Evolutionary conservation across 148 eudicot genomes (phyloP).

Genomic region (Persicaria maculosa): DNA sequence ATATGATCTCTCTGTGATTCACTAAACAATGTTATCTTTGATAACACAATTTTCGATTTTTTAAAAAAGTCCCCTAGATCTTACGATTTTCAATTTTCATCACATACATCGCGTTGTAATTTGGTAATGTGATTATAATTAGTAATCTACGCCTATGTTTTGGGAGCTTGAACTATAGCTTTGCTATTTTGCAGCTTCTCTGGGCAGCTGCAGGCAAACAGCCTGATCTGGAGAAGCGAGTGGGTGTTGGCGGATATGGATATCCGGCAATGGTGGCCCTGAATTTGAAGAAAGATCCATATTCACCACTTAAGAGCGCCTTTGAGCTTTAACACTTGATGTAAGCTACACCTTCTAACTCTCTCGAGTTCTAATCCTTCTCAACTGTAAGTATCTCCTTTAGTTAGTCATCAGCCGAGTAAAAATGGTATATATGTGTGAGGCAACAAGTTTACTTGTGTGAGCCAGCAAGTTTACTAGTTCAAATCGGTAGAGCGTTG

Average conservation of each 20-base stretch:
- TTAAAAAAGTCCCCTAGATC: too few relatives aligned
- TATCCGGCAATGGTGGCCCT: constrained; percentile 97
- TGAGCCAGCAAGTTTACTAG: too few relatives aligned
- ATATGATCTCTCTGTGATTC: neutral
- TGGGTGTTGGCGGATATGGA: constrained; percentile 96
- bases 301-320: constrained; percentile 83
- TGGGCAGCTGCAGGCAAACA: constrained; percentile 97
- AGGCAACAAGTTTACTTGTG: too few relatives aligned
- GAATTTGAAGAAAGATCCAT: constrained; percentile 74
- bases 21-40: neutral
- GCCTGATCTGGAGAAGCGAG: constrained; percentile 81
- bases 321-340: constrained; percentile 73
- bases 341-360: constrained; percentile 35
- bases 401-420: too few relatives aligned
- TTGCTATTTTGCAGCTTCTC: constrained; percentile 56
- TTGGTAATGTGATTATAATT: neutral
- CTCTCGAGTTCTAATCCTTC: neutral
- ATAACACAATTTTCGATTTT: neutral
- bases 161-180: neutral
- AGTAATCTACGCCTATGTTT: neutral
- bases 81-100: neutral
- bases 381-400: neutral
- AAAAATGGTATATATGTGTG: too few relatives aligned
- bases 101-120: neutral
- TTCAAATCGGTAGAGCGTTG: too few relatives aligned